Evolutionary conservation across 1,139 yeast species (phyloP), one percentile per base, ranked within the genome.

Genomic region (Hyphopichia pseudoburtonii): DNA sequence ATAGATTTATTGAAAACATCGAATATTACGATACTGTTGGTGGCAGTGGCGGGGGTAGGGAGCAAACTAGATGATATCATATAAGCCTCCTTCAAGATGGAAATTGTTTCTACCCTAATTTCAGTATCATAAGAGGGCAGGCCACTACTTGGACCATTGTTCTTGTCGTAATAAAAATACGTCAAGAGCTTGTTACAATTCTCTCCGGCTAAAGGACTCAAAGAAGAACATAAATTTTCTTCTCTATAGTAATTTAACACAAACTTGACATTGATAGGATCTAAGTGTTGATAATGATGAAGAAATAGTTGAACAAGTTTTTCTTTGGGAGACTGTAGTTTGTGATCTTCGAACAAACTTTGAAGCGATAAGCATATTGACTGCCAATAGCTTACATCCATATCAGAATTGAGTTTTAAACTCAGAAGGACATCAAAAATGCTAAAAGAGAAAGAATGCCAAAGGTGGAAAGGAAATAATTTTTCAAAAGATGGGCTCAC

Each of bases 171-270:
- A 50, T 68, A 80, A 48, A 80, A 82, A 17, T 64, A 60, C 17
- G 66, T 62, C 17, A 81, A 55, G 3, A 82, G 42, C n/a, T 58
- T 60, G 17, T 59, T 55, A 33, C 78, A 62, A 47, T 78, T 76
- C 2, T 63, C 66, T 32, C 61, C 59, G 86, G 89, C 82, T 15
- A 68, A 57, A 0, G 75, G 67, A 31, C 71, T 61, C n/a, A 79
- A 52, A 6, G 80, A 73, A 1, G 80, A 66, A 48, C 89, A 82
- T 18, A 72, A 49, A 36, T 71, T 70, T 37, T 73, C 77, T n/a
- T 70, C 66, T 1, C 62, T 58, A 51, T 77, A 82, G 48, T 65
- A 73, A 6, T 63, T 55, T 27, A 80, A 56, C 1, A 80, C 69
- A 40, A 69, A 68, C 11, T 58, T 46, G 5, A 71, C 65, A 10